Evolutionary conservation across 2,329 filamentous ascomycete species (phyloP), one percentile per base, ranked within the genome.

Genomic region (Xylariales sp.): DNA sequence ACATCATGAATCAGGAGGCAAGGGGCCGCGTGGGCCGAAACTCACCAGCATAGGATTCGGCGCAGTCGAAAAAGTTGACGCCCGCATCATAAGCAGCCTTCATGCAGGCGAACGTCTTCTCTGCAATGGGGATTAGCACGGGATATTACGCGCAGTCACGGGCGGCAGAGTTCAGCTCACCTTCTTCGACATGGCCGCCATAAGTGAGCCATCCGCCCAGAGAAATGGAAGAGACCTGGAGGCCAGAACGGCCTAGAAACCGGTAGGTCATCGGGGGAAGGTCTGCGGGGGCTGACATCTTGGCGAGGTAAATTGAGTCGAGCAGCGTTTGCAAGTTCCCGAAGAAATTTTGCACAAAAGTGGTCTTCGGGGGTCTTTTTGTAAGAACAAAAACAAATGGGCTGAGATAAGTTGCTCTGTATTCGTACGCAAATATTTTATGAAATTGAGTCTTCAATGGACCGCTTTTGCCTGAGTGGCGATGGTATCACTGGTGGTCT

Each of bases 121-220:
- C 76, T 73, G 38, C 11, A 30, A 12, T 30, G 29, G 8, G 8
- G 29, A 8, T 30, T 15, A 16, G 29, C n/a, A n/a, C n/a, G n/a
- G n/a, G n/a, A n/a, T n/a, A n/a, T n/a, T n/a, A n/a, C n/a, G n/a
- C n/a, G n/a, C n/a, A n/a, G n/a, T n/a, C n/a, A n/a, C n/a, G n/a
- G n/a, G n/a, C n/a, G n/a, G n/a, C n/a, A n/a, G n/a, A n/a, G 29
- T 15, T 8, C 38, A 25, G 15, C 28, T 30, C 27, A 79, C 80
- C 77, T 54, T 79, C 74, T 40, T 81, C 78, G 21, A 87, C 79
- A 48, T 86, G 81, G 14, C 83, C 83, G 38, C 85, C 85, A 48
- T 85, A 88, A 1, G 85, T 88, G 37, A 89, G 69, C 81, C 81
- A 83, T 47, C 80, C 77, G 41, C 80, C 85, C 3, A 88, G 69